Evolutionary conservation across 257 asterid species (phyloP).

Genomic region (Ilex aquifolium): DNA sequence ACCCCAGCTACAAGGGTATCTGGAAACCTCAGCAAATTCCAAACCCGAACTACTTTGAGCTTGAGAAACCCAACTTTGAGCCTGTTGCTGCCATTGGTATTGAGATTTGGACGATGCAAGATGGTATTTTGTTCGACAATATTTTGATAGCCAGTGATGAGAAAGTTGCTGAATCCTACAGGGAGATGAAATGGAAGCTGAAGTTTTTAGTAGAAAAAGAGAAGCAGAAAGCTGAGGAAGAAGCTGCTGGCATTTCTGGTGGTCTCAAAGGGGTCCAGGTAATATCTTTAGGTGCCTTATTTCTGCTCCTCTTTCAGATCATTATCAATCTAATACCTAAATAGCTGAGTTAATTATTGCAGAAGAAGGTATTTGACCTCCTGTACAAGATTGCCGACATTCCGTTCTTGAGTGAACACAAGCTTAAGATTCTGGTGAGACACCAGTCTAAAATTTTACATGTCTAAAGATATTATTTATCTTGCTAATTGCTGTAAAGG

Average conservation of each 20-base stretch:
- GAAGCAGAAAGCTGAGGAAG: slow-evolving; percentile 68
- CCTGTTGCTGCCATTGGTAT: slow-evolving; percentile 96
- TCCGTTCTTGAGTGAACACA: slow-evolving; percentile 79
- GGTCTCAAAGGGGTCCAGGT: slow-evolving; percentile 87
- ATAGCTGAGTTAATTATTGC: slow-evolving; percentile 18
- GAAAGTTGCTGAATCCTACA: slow-evolving; percentile 57
- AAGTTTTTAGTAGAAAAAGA: slow-evolving; percentile 72
- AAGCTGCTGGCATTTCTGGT: slow-evolving; percentile 33
- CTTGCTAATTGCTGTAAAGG: neutral
- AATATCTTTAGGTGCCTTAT: neutral
- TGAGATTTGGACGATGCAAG: slow-evolving; percentile 99
- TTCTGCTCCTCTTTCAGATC: neutral
- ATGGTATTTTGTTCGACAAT: slow-evolving; percentile 89
- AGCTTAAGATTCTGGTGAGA: slow-evolving; percentile 66
- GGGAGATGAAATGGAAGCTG: slow-evolving; percentile 72
- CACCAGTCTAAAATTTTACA: neutral
- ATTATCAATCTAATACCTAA: neutral
- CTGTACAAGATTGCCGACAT: slow-evolving; percentile 84
- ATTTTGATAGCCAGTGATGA: slow-evolving; percentile 64
- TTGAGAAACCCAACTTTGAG: slow-evolving; percentile 76
- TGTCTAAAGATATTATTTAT: neutral
- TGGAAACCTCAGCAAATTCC: slow-evolving; percentile 85
- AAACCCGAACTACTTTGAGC: slow-evolving; percentile 76
- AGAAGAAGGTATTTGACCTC: slow-evolving; percentile 70
- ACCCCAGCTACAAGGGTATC: slow-evolving; percentile 89